phyloP scores from a whole-genome alignment of 768 basidiomycete species.

The Xanthoconium stramineum region DNA sequence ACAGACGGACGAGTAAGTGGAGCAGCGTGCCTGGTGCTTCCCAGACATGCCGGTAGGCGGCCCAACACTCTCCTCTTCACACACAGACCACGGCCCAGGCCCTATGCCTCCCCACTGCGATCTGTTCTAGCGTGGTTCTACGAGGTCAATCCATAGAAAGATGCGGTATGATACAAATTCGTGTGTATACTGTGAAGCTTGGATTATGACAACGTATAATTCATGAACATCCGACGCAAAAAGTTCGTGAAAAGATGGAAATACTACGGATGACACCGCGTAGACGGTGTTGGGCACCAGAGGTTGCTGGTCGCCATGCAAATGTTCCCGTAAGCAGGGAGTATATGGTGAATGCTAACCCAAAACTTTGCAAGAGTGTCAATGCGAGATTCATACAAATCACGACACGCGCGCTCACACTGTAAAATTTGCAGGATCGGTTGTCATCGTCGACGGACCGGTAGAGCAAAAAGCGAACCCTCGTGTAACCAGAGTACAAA shows the following conservation, averaged over 20 bases:
- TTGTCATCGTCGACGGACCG: conserved; percentile 17
- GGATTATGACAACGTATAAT: background rate
- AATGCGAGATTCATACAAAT: background rate
- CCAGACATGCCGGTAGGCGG: no score
- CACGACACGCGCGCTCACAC: conserved; percentile 9
- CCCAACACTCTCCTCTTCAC: no score
- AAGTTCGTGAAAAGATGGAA: background rate
- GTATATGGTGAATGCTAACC: conserved; percentile 12
- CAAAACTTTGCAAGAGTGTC: conserved; percentile 9
- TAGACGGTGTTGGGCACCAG: background rate
- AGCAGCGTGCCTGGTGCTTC: no score
- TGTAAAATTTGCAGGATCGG: conserved; percentile 23
- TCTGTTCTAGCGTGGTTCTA: background rate
- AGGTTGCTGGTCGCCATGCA: background rate
- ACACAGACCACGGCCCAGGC: no score
- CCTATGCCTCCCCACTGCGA: no score
- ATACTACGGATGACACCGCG: background rate
- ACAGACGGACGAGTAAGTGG: no score
- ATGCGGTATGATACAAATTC: background rate
- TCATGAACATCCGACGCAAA: no score
- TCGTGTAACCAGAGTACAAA: conserved; percentile 15
- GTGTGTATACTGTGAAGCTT: no score
- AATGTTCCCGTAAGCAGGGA: conserved; percentile 16
- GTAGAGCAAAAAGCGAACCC: conserved; percentile 18
- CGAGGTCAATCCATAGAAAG: background rate